A percentile compares a stretch with the other conserved stretches of the same genome.
Conservation (phyloP, 1,139 yeast species). For the Yamadazyma epiphylla region DNA sequence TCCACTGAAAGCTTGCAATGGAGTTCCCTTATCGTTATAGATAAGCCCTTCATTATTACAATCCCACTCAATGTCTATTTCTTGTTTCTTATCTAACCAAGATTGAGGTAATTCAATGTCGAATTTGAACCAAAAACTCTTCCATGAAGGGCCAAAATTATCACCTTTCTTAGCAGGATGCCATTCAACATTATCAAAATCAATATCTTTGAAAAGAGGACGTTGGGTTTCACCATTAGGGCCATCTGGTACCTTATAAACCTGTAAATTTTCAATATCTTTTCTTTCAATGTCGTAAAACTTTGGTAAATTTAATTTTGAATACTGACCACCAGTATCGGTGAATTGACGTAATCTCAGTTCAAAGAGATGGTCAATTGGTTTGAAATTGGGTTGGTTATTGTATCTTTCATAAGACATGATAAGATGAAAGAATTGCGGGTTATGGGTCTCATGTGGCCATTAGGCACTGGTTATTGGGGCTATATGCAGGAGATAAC, state of each 20-base stretch:
- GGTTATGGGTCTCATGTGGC: slow-evolving; percentile 1
- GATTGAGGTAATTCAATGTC: slow-evolving; percentile 56
- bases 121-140: slow-evolving; percentile 89
- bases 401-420: slow-evolving; percentile 31
- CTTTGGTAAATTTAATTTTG: slow-evolving; percentile 70
- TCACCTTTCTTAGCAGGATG: slow-evolving; percentile 63
- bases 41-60: slow-evolving; percentile 82
- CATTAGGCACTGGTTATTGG: no score
- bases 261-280: slow-evolving; percentile 44
- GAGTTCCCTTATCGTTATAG: slow-evolving; percentile 62
- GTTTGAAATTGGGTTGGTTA: slow-evolving; percentile 75
- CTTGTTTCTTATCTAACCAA: slow-evolving; percentile 50
- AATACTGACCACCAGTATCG: slow-evolving; percentile 68
- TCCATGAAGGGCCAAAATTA: slow-evolving; percentile 94
- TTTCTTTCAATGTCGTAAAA: slow-evolving; percentile 65
- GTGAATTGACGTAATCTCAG: slow-evolving; percentile 78
- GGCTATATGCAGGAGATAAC: no score
- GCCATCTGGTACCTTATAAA: slow-evolving; percentile 62
- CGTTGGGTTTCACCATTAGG: slow-evolving; percentile 48
- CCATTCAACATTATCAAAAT: slow-evolving; percentile 44
- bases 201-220: slow-evolving; percentile 72
- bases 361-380: slow-evolving; percentile 75
- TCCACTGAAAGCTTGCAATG: slow-evolving; percentile 83
- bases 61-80: slow-evolving; percentile 79
- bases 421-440: no score